Percentiles rank a stretch among this genome's conserved stretches.
Evolutionary conservation across 305 asterid species (phyloP).

Genomic region (Fraxinus greggii): DNA sequence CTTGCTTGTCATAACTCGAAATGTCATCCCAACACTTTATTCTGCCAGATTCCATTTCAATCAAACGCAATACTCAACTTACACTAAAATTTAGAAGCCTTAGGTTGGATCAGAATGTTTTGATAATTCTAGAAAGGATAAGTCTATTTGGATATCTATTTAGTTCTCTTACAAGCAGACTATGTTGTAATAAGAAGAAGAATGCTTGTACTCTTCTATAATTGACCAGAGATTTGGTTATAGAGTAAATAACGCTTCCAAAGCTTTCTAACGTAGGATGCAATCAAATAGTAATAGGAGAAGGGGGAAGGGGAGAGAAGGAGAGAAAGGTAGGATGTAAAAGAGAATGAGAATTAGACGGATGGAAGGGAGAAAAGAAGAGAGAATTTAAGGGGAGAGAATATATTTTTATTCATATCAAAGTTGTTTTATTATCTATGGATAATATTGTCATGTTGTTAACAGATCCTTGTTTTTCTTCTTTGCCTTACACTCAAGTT

Average conservation of each 20-base stretch:
- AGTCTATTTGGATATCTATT: background rate
- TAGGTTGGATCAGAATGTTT: background rate
- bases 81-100: background rate
- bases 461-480: background rate
- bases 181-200: background rate
- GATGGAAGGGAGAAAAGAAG: too few relatives aligned
- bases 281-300: background rate
- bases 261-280: background rate
- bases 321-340: background rate
- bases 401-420: background rate
- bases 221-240: background rate
- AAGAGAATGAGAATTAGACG: background rate
- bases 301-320: background rate
- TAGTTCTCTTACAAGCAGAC: background rate
- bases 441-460: background rate
- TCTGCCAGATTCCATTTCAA: background rate
- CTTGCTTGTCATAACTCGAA: background rate
- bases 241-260: background rate
- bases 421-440: background rate
- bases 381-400: background rate
- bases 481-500: conserved; percentile 7
- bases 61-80: background rate
- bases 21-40: background rate
- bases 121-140: background rate
- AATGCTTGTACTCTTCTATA: background rate